Evolutionary conservation across 208 protist species (phyloP).

Genomic region (Histomonas meleagridis): DNA sequence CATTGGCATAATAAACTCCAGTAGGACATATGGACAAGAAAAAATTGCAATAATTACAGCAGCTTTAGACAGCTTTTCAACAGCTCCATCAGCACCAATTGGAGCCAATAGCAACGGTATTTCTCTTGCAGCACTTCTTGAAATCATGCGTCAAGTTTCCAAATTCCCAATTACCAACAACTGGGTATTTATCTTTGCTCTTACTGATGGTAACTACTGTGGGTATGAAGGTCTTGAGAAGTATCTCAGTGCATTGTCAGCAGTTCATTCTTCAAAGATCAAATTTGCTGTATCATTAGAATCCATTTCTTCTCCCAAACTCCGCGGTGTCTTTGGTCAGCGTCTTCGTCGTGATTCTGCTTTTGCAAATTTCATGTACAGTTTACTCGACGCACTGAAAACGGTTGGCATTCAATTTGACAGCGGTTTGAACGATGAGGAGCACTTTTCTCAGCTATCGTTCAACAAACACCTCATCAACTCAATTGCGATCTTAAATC

Average conservation of each 20-base stretch:
- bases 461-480: neutral
- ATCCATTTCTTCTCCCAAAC: neutral
- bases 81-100: conserved; percentile 4
- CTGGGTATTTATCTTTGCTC: conserved; percentile 24
- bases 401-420: neutral
- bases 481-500: neutral
- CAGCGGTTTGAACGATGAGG: neutral
- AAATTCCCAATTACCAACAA: conserved; percentile 33
- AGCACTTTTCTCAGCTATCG: neutral
- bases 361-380: conserved; percentile 3
- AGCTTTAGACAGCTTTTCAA: neutral
- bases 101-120: neutral
- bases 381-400: neutral
- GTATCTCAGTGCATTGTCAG: neutral
- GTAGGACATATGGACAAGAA: neutral
- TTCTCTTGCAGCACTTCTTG: neutral
- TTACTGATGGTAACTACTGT: neutral
- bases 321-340: neutral
- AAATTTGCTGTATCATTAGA: conserved; percentile 17
- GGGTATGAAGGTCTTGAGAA: neutral
- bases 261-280: neutral
- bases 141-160: neutral
- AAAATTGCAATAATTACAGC: neutral
- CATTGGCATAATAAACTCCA: neutral
- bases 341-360: neutral